phyloP scores from a whole-genome alignment of 2,329 filamentous ascomycete species.

The Myriosclerotinia curreyana region DNA sequence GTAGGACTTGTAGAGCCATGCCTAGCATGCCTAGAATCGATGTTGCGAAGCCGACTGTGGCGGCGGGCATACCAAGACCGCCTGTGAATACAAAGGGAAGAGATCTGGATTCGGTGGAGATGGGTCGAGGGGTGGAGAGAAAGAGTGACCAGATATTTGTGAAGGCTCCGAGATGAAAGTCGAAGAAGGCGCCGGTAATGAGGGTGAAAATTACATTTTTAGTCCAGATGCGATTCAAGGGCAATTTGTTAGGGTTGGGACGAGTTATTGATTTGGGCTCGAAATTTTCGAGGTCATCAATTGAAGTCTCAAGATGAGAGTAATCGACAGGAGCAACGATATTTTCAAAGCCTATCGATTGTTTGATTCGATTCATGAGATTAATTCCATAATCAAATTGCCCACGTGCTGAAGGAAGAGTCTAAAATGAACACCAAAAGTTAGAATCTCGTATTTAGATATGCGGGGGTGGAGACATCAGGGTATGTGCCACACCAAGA shows the following conservation, averaged over 20 bases:
- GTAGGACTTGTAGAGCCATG: conserved; percentile 63
- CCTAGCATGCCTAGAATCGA: conserved; percentile 68
- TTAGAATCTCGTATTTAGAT: neutral
- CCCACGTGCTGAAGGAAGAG: conserved; percentile 19
- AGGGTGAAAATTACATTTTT: conserved; percentile 44
- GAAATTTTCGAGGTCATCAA: neutral
- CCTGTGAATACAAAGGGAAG: conserved; percentile 50
- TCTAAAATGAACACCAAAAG: conserved; percentile 3
- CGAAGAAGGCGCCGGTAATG: conserved; percentile 49
- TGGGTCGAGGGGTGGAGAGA: conserved; percentile 54
- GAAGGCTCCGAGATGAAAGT: conserved; percentile 45
- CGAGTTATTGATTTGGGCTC: conserved; percentile 12
- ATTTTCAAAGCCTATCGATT: conserved; percentile 10
- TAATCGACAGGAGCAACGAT: conserved; percentile 24
- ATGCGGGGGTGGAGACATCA: neutral
- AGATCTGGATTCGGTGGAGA: conserved; percentile 24
- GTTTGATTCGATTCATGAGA: conserved; percentile 18
- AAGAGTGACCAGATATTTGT: conserved; percentile 58
- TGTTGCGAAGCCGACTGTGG: conserved; percentile 65
- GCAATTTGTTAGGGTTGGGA: conserved; percentile 21
- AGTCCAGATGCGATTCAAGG: conserved; percentile 28
- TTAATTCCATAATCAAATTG: conserved; percentile 16
- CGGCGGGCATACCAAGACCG: conserved; percentile 64
- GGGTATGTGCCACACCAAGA: neutral
- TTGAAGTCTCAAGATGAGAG: conserved; percentile 19